Evolutionary conservation across 2,329 filamentous ascomycete species (phyloP), one percentile per base, ranked within the genome.

Genomic region (Sclerotinia subarctica): DNA sequence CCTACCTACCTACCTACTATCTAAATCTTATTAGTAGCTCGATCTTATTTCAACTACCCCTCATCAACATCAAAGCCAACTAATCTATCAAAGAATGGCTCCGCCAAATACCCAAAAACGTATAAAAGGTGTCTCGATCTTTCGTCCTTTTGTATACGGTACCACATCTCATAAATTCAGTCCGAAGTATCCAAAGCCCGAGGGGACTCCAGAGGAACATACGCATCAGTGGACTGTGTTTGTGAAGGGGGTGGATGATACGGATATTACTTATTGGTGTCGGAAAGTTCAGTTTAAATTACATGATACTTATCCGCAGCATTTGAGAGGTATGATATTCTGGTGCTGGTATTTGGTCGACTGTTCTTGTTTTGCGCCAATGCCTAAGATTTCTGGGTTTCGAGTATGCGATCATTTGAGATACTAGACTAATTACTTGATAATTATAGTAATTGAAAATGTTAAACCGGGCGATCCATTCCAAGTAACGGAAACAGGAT

Each of bases 281-380:
- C 92, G 94, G 69, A 94, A 96, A 75, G 94, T 99, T 1, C 94
- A 97, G 78, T 99, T 99, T 82, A 98, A 98, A 80, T 87, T 99
- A 21, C 94, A 97, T 83, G 94, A 98, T 79, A 97, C 94, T 13
- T 98, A 97, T 78, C 89, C 93, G 38, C 96, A 97, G 79, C 91
- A 91, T 68, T 86, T 95, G 29, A 90, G 95, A 74, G 96, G 86
- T 86, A 78, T 70, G 84, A 6, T 29, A 8, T 42, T 51, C 21
- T 68, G 47, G 47, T 17, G 5, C 24, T n/a, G 46, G 53, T 44
- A 10, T 42, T 38, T 38, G 21, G 35, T 21, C 29, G n/a, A 54
- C 51, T 42, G 38, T 42, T 42, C 5, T 35, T 52, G 17, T n/a
- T 21, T 51, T 52, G 29, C 46, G 44, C 47, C 19, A 13, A 11